Base-by-base conservation (phyloP, 2,329 filamentous ascomycete species). In the Penicillium vulpinum region DNA sequence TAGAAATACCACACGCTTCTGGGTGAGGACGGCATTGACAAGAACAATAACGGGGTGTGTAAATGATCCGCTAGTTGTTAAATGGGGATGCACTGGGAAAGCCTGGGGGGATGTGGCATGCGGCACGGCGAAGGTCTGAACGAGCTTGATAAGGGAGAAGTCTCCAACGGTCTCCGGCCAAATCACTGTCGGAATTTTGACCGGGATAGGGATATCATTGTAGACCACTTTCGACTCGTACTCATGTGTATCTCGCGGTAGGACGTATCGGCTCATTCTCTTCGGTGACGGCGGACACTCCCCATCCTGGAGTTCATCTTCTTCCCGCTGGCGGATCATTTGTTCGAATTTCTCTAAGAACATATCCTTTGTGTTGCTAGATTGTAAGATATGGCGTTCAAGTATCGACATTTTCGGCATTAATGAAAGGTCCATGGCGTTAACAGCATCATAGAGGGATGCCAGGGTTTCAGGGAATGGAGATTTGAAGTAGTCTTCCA, bases 281-380 rank as follows among this genome's bases (percentile, higher is more conserved):
- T 82, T 83, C 59, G 85, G 69, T 73, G 67, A 77, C 53, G 66
- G 73, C 57, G 68, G 77, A 65, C 60, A 72, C 18, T 73, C 68
- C 5, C 67, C 64, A n/a, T 70, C 67, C 13, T 64, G 65, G 9
- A 59, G 54, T 40, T 72, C 71, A 38, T 78, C 78, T 58, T 85
- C 90, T 61, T 91, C 86, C 13, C 91, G 86, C 76, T 90, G 90
- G 63, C 92, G 85, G 54, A 96, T 89, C 87, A 97, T 96, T 61
- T 89, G 87, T 74, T 97, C 92, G 67, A 99, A 99, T 71, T 97
- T 99, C 71, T 99, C 94, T 31, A 97, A 85, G 70, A 99, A 99
- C 67, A 99, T 85, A 71, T 99, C 94, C 72, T 95, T 96, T 66
- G 92, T 92, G 67, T 97, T 92, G 71, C 89, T 96, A 9, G 90